Evolutionary conservation across 2,329 filamentous ascomycete genomes (phyloP).

Genomic region (Dichotomopilus funicola): DNA sequence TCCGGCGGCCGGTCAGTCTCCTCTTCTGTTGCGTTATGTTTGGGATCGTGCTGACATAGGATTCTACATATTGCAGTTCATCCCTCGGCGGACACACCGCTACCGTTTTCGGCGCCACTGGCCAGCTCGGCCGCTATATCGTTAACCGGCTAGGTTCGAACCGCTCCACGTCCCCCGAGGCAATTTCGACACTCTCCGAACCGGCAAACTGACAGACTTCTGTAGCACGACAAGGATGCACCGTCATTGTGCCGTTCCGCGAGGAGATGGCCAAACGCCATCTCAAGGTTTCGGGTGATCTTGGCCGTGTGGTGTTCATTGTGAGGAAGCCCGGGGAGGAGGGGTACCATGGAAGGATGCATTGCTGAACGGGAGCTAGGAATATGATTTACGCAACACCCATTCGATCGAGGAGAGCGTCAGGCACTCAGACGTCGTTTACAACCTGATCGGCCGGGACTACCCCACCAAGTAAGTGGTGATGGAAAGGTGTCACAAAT

Average conservation of each 20-base stretch:
- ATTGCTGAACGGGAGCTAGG: conserved; percentile 42
- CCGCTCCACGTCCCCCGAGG: not conserved
- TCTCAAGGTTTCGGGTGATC: conserved; percentile 90
- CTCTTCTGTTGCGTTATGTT: conserved; percentile 42
- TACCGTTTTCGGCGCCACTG: conserved; percentile 96
- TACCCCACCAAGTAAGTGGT: conserved; percentile 85
- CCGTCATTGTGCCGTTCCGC: conserved; percentile 84
- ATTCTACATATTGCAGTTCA: conserved; percentile 14
- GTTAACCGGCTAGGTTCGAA: conserved; percentile 78
- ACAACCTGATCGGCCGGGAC: conserved; percentile 89
- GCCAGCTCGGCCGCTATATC: conserved; percentile 92
- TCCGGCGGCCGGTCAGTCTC: conserved; percentile 73
- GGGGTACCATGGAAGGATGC: not conserved
- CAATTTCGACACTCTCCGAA: conserved; percentile 21
- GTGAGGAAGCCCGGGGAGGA: conserved; percentile 38
- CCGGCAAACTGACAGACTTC: conserved; percentile 11
- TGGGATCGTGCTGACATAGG: conserved; percentile 6
- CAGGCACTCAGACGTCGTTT: conserved; percentile 93
- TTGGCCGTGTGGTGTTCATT: conserved; percentile 82
- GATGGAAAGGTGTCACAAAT: not conserved
- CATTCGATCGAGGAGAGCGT: conserved; percentile 94
- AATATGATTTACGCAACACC: conserved; percentile 93
- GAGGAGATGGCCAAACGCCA: conserved; percentile 98
- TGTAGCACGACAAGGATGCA: conserved; percentile 85
- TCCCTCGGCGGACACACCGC: conserved; percentile 65